A percentile compares a stretch with the other conserved stretches of the same genome.
phyloP scores from a whole-genome alignment of 345 rosid genomes.

The Rhizophora mangle region DNA sequence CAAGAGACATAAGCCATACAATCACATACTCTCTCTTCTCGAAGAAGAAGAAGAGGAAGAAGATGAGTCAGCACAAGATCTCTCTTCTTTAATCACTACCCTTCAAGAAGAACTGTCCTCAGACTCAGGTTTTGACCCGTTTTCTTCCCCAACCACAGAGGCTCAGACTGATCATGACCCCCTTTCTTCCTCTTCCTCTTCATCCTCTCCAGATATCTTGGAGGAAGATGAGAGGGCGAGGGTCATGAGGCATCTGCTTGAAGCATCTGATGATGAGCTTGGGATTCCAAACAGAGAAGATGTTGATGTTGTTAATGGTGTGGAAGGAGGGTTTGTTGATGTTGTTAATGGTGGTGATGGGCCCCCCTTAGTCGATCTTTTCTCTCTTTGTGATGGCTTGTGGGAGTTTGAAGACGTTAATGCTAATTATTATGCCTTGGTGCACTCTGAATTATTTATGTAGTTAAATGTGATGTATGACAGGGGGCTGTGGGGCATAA shows the following conservation, averaged over 20 bases:
- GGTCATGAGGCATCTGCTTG: conserved; percentile 69
- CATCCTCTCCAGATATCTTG: conserved; percentile 7
- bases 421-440: conserved; percentile 55
- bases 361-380: conserved; percentile 2
- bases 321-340: conserved; percentile 11
- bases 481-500: not conserved
- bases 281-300: conserved; percentile 58
- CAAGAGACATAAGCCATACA: conserved; percentile 51
- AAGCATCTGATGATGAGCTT: conserved; percentile 90
- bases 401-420: conserved; percentile 83
- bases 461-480: conserved; percentile 9
- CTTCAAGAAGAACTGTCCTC: conserved; percentile 51
- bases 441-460: conserved; percentile 65
- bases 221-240: conserved; percentile 40
- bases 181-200: conserved; percentile 16
- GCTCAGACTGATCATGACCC: not conserved
- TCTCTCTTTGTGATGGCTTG: conserved; percentile 43
- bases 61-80: conserved; percentile 46
- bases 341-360: conserved; percentile 3
- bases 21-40: conserved; percentile 39
- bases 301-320: conserved; percentile 13
- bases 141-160: not conserved
- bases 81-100: conserved; percentile 49
- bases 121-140: conserved; percentile 3
- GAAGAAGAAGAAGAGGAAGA: conserved; percentile 45